These are phyloP conservation scores for Arthrobotrys musiformis DNA, from an alignment of 2,329 filamentous ascomycete genomes.

Conservation along the genomic window DNA sequence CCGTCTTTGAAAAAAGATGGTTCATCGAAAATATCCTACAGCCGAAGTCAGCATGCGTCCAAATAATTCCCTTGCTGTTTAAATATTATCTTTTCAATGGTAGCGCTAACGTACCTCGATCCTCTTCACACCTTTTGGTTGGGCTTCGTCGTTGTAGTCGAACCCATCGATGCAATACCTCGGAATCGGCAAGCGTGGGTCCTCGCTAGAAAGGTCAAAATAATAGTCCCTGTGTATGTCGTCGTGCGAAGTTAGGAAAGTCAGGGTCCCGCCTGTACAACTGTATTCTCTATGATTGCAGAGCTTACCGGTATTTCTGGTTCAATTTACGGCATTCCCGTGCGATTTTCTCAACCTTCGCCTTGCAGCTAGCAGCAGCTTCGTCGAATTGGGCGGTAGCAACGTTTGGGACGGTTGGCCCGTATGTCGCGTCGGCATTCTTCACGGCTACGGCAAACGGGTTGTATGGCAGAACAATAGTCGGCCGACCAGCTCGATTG, in stretches of 20 bases:
- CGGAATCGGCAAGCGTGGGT: constrained; percentile 55
- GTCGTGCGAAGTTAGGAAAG: too few relatives aligned
- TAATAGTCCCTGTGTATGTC: constrained; percentile 63
- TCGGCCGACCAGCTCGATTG: constrained; percentile 38
- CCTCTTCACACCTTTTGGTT: constrained; percentile 54
- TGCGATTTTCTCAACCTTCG: constrained; percentile 70
- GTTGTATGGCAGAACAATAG: constrained; percentile 39
- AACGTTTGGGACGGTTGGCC: constrained; percentile 28
- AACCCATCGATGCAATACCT: constrained; percentile 68
- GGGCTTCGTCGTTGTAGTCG: constrained; percentile 60
- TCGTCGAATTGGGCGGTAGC: constrained; percentile 57
- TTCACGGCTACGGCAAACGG: constrained; percentile 20
- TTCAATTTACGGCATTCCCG: constrained; percentile 78
- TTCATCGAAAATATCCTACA: constrained; percentile 77
- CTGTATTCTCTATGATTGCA: background rate
- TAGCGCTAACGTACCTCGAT: constrained; percentile 54
- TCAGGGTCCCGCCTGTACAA: too few relatives aligned
- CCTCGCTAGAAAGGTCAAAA: constrained; percentile 73
- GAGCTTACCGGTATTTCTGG: constrained; percentile 76
- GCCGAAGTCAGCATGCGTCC: constrained; percentile 70
- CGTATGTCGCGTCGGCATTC: constrained; percentile 7
- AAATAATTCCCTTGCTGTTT: too few relatives aligned
- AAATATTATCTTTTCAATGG: too few relatives aligned
- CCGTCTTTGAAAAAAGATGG: constrained; percentile 82
- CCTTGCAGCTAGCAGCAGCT: constrained; percentile 56